Evolutionary conservation across 306 rosid species (phyloP).

Genomic region (Cicer pinnatifidum): DNA sequence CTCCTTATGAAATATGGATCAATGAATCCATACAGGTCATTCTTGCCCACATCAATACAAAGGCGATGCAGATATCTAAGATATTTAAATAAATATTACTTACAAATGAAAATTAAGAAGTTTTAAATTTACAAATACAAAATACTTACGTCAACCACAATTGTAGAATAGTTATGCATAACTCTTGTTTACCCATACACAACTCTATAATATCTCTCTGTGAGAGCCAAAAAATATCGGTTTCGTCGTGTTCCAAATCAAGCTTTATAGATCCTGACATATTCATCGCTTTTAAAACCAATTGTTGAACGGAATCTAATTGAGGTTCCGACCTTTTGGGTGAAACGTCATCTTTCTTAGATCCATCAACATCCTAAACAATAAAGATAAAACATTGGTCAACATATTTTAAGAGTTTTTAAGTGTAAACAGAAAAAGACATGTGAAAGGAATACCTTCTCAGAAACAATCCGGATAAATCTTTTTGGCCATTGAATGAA

Average conservation of each 20-base stretch:
- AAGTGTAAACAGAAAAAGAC: neutral
- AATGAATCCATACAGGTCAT: neutral
- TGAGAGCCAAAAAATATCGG: slow-evolving; percentile 4
- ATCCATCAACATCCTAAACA: neutral
- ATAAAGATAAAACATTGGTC: neutral
- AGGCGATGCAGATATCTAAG: slow-evolving; percentile 10
- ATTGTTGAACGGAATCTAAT: slow-evolving; percentile 15
- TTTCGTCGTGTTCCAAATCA: slow-evolving; percentile 8
- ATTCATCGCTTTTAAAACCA: slow-evolving; percentile 16
- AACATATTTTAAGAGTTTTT: slow-evolving; percentile 1
- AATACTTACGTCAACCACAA: slow-evolving; percentile 17
- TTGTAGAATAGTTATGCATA: slow-evolving; percentile 12
- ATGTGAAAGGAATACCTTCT: slow-evolving; percentile 10
- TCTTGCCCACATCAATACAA: slow-evolving; percentile 9
- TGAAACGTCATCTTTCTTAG: neutral
- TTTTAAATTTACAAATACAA: neutral
- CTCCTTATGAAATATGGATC: slow-evolving; percentile 24
- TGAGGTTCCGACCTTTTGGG: neutral
- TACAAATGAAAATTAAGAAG: neutral
- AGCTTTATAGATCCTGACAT: slow-evolving; percentile 19
- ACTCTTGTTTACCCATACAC: slow-evolving; percentile 27
- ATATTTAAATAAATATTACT: neutral
- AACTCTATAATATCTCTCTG: slow-evolving; percentile 23
- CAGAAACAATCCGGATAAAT: neutral
- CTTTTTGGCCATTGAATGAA: slow-evolving; percentile 22